Base-by-base conservation (phyloP, 2,329 filamentous ascomycete species). In the Fusarium oligoseptatum region DNA sequence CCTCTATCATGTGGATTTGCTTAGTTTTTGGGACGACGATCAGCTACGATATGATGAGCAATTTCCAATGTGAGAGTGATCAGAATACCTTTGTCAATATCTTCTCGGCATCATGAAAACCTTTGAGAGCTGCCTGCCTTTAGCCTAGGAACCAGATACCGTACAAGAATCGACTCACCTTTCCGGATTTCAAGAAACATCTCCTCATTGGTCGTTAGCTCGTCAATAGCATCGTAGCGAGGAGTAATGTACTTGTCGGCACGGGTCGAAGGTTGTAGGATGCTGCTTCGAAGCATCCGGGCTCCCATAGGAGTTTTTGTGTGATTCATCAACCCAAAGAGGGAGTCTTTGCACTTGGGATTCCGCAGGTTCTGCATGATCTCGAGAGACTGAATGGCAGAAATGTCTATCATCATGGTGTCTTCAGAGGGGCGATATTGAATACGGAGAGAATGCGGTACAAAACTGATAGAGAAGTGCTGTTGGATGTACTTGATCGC, bases 401-500 rank as follows among this genome's bases (percentile, higher is more conserved):
- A 93, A 3, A 97, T 88, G 78, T 98, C 96, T 76, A 98, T 97
- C 90, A 97, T 94, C 95, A 98, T 98, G 1, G 95, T 94, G 27
- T 96, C 94, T 80, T 97, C 94, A 0, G 95, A 95, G 1, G 95
- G 93, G 78, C 96, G 92, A 76, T 97, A 98, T 72, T 91, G 92
- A 79, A 98, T 93, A 4, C 95, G 91, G 36, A 98, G 88, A 22
- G 95, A 95, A 80, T 97, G 92, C n/a, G 88, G 87, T 4, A 91
- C 88, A 80, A 98, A 97, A 1, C 88, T 90, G 69, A 92, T 87
- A 5, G 87, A 87, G 70, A 95, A 87, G 8, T 91, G 90, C 1
- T 92, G 83, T 67, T 97, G 93, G 56, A 97, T 89, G 80, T 94
- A 97, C 78, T 94, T 94, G 80, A 98, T 86, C 4, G 88, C 93